phyloP scores from a whole-genome alignment of 495 filamentous ascomycete species.

The Bacidia rubella region DNA sequence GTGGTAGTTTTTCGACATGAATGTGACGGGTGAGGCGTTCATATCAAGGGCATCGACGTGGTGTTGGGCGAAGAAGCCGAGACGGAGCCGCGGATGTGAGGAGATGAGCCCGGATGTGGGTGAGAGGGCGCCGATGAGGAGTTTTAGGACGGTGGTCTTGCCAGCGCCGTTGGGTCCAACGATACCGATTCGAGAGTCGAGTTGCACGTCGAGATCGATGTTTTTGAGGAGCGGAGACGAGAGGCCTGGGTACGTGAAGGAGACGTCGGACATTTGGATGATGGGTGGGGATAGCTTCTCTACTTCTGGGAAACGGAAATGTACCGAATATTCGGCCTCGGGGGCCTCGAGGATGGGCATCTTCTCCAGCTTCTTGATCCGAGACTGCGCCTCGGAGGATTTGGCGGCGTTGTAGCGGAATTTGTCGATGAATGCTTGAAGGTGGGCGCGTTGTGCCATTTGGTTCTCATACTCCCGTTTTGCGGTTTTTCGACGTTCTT shows the following conservation, averaged over 20 bases:
- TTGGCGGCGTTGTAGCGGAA: slow-evolving; percentile 99
- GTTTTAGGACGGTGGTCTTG: slow-evolving; percentile 92
- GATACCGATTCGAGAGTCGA: slow-evolving; percentile 96
- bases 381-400: slow-evolving; percentile 91
- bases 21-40: slow-evolving; percentile 73
- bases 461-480: slow-evolving; percentile 98
- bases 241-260: slow-evolving; percentile 77
- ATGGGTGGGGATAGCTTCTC: slow-evolving; percentile 96
- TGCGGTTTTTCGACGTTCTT: slow-evolving; percentile 91
- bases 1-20: slow-evolving; percentile 87
- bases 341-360: slow-evolving; percentile 87
- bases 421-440: slow-evolving; percentile 97
- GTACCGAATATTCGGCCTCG: slow-evolving; percentile 87
- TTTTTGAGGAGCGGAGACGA: slow-evolving; percentile 60
- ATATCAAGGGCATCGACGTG: slow-evolving; percentile 95
- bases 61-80: slow-evolving; percentile 97
- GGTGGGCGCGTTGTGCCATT: slow-evolving; percentile 81
- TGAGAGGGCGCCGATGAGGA: slow-evolving; percentile 75
- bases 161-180: slow-evolving; percentile 97
- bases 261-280: slow-evolving; percentile 88
- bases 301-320: slow-evolving; percentile 96
- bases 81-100: slow-evolving; percentile 68
- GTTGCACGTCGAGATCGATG: slow-evolving; percentile 90
- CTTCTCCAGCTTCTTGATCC: slow-evolving; percentile 97
- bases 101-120: slow-evolving; percentile 73